A percentile compares a stretch with the other conserved stretches of the same genome.
phyloP scores from a whole-genome alignment of 2,329 filamentous ascomycete genomes.

The Pleomassaria siparia region DNA sequence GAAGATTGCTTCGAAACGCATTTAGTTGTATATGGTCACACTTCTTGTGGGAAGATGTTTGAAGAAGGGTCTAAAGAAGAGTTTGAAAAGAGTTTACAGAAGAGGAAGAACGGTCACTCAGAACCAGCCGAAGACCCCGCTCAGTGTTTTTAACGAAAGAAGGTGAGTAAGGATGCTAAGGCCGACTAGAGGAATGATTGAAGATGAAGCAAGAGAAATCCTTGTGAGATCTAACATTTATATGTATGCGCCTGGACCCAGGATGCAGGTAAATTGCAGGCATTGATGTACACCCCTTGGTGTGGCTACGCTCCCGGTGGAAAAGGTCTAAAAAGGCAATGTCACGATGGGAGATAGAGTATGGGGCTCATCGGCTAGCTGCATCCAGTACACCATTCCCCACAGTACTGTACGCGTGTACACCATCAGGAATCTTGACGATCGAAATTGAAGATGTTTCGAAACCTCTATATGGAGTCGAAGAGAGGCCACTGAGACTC shows the following conservation, averaged over 20 bases:
- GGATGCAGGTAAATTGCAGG: background rate
- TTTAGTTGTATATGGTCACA: conserved; percentile 2
- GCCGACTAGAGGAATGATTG: background rate
- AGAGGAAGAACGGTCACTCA: conserved; percentile 20
- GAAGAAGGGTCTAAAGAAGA: background rate
- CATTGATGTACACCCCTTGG: too few species aligned
- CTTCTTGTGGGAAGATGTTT: too few species aligned
- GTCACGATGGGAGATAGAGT: background rate
- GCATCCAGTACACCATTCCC: too few species aligned
- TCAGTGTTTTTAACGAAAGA: conserved; percentile 14
- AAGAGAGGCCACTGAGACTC: too few species aligned
- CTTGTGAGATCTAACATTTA: background rate
- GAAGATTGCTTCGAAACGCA: conserved; percentile 21
- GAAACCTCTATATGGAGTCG: too few species aligned
- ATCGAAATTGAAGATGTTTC: too few species aligned
- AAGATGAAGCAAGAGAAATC: background rate
- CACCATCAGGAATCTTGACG: too few species aligned
- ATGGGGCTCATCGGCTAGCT: background rate
- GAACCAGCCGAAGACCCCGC: conserved; percentile 23
- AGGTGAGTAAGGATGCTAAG: conserved; percentile 7
- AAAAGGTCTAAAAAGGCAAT: background rate
- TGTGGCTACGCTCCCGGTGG: background rate
- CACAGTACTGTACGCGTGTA: too few species aligned
- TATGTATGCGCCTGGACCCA: background rate
- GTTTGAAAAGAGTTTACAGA: conserved; percentile 1